phyloP scores from a whole-genome alignment of 352 stramenopile species.

The Pythium aquatile region DNA sequence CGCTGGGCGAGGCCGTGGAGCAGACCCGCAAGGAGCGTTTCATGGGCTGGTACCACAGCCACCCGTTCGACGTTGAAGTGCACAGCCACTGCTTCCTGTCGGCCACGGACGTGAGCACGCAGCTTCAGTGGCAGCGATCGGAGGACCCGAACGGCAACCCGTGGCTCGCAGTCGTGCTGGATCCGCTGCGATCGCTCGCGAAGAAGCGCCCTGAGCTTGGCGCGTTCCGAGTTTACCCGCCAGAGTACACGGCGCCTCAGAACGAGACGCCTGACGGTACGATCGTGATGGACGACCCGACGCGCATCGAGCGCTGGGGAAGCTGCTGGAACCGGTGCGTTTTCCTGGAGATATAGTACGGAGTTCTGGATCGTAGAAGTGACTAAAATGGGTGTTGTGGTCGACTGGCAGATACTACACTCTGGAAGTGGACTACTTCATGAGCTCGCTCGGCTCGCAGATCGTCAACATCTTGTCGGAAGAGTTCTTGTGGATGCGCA shows the following conservation, averaged over 20 bases:
- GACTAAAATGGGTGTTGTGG: neutral
- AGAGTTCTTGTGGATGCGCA: slow-evolving; percentile 93
- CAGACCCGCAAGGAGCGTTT: slow-evolving; percentile 96
- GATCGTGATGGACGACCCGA: slow-evolving; percentile 91
- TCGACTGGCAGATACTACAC: slow-evolving; percentile 84
- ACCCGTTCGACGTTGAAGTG: slow-evolving; percentile 98
- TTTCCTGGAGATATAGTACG: neutral
- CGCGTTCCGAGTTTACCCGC: slow-evolving; percentile 97
- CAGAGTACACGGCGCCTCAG: slow-evolving; percentile 91
- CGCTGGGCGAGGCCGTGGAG: slow-evolving; percentile 94
- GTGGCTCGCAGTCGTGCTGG: slow-evolving; percentile 98
- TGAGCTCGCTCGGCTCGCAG: slow-evolving; percentile 89
- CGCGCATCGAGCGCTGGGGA: slow-evolving; percentile 95
- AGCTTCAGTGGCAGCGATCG: slow-evolving; percentile 97
- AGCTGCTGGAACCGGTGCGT: slow-evolving; percentile 91
- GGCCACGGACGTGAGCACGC: slow-evolving; percentile 96
- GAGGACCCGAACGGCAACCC: slow-evolving; percentile 96
- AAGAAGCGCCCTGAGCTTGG: slow-evolving; percentile 95
- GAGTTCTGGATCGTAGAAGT: neutral
- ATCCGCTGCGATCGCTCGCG: slow-evolving; percentile 94
- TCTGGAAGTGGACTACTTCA: slow-evolving; percentile 97
- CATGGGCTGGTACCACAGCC: slow-evolving; percentile 99
- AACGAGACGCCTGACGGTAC: slow-evolving; percentile 96
- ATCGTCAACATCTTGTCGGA: slow-evolving; percentile 93
- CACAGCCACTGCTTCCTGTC: slow-evolving; percentile 97